Percentiles rank a stretch among this genome's conserved stretches.
phyloP scores from a whole-genome alignment of 2,329 filamentous ascomycete species.

The Aspergillus sp. region DNA sequence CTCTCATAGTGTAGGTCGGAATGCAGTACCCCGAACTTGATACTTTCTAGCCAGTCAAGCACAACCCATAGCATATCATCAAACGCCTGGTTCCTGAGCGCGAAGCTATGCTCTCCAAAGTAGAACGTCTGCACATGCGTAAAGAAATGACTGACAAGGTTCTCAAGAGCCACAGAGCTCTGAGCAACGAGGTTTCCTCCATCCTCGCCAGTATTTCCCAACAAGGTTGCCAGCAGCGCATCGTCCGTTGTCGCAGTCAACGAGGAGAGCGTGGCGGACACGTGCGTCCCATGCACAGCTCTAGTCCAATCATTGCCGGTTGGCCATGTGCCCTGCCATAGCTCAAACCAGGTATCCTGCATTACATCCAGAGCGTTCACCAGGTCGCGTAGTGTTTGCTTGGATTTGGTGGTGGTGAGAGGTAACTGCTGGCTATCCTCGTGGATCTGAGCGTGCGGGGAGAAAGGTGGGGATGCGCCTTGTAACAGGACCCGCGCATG shows the following conservation, averaged over 20 bases:
- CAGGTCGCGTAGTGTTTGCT: conserved; percentile 45
- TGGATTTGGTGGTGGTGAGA: conserved; percentile 20
- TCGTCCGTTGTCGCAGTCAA: conserved; percentile 62
- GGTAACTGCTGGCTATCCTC: conserved; percentile 19
- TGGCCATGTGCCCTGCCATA: conserved; percentile 82
- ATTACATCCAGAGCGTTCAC: conserved; percentile 72
- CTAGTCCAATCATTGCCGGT: conserved; percentile 90
- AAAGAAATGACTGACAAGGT: conserved; percentile 83
- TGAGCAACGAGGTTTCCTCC: conserved; percentile 10
- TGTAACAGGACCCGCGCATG: conserved; percentile 40
- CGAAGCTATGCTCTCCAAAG: conserved; percentile 81
- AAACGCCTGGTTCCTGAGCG: conserved; percentile 77
- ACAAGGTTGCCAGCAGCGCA: conserved; percentile 40
- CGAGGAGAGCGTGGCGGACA: conserved; percentile 74
- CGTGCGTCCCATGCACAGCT: conserved; percentile 78
- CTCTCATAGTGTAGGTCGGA: conserved; percentile 62
- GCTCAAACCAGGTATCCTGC: conserved; percentile 76
- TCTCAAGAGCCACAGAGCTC: conserved; percentile 62
- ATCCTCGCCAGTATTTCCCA: conserved; percentile 18
- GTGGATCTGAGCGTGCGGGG: conserved; percentile 20
- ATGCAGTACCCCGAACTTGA: conserved; percentile 76
- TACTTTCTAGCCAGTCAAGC: conserved; percentile 82
- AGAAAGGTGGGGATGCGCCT: conserved; percentile 24
- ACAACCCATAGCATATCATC: conserved; percentile 98
- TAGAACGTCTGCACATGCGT: conserved; percentile 77